phyloP scores from a whole-genome alignment of 495 filamentous ascomycete genomes.

The Geoglossum glabrum region DNA sequence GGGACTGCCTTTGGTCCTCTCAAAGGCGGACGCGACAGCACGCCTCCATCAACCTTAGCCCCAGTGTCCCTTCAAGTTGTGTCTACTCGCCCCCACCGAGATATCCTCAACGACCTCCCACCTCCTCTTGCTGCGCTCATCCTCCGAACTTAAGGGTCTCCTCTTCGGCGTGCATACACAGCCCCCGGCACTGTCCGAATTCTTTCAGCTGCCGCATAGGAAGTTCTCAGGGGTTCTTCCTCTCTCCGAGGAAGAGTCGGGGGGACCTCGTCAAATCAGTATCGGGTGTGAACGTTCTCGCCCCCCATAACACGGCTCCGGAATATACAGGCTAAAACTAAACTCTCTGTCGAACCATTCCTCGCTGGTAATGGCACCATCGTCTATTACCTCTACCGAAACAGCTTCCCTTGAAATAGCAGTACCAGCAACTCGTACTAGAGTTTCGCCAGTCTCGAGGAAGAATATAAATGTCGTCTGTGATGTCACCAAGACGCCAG shows the following conservation, averaged over 20 bases:
- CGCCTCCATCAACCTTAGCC: constrained; percentile 48
- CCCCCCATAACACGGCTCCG: constrained; percentile 55
- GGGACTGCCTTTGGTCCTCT: constrained; percentile 3
- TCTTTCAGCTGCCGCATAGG: constrained; percentile 95
- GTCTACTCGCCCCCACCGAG: constrained; percentile 32
- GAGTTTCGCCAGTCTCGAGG: background rate
- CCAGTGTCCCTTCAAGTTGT: constrained; percentile 65
- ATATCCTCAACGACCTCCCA: constrained; percentile 48
- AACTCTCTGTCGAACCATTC: constrained; percentile 5
- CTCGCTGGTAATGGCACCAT: constrained; percentile 54
- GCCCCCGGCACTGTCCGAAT: constrained; percentile 33
- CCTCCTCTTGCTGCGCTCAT: constrained; percentile 41
- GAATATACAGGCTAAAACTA: background rate
- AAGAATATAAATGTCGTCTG: background rate
- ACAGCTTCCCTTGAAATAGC: constrained; percentile 14
- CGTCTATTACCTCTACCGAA: constrained; percentile 36
- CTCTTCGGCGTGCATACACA: constrained; percentile 23
- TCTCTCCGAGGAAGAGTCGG: constrained; percentile 87
- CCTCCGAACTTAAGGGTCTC: constrained; percentile 34
- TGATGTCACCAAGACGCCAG: background rate
- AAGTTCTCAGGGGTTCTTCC: constrained; percentile 89
- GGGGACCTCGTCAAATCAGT: constrained; percentile 68
- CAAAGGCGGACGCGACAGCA: constrained; percentile 25
- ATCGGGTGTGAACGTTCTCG: constrained; percentile 70
- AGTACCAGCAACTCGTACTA: constrained; percentile 1